Evolutionary conservation across 805 yeast genomes (phyloP), one percentile per base, ranked within the genome.

Genomic region (Pichia deserticola): DNA sequence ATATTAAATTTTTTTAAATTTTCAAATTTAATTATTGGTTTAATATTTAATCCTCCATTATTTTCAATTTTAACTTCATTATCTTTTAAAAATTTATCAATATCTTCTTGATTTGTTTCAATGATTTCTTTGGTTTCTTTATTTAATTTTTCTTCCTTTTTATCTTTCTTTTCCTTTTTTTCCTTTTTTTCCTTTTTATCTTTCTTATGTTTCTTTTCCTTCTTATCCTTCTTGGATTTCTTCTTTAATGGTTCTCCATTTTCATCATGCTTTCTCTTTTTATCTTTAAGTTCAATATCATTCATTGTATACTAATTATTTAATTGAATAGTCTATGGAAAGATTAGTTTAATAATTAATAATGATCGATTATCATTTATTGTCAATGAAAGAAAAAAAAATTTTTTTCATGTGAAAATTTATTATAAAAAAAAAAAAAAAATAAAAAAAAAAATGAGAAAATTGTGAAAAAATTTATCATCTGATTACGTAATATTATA

Each of bases 31-130:
- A 92, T 66, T 28, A 84, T 68, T 9, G 98, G 98, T 54, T 82
- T 76, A 46, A 85, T 63, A 20, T 73, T 64, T n/a, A 69, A 59
- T 36, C 72, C 64, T 9, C 54, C 42, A 34, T 86, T 81, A 62
- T 87, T 95, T 55, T 87, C 95, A 45, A 90, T 77, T 13, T 84
- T 75, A 45, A 89, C 90, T 57, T 86, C 92, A 65, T 90, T 87
- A 30, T 76, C 80, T 48, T 73, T 65, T 55, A 82, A 73, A 63
- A 86, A 93, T 7, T 71, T 67, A 44, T 79, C 82, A 50, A 86
- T 69, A 8, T 82, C 88, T 7, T 75, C 61, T 55, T 77, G 77
- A 6, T 84, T 64, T 12, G 54, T 40, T 9, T 49, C 42, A 7
- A 44, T 36, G 25, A 44, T 45, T 12, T 41, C 46, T 37, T 27